A percentile compares a stretch with the other conserved stretches of the same genome.
Conservation (phyloP, 805 yeast genomes). For the Blastobotrys mokoenaii region DNA sequence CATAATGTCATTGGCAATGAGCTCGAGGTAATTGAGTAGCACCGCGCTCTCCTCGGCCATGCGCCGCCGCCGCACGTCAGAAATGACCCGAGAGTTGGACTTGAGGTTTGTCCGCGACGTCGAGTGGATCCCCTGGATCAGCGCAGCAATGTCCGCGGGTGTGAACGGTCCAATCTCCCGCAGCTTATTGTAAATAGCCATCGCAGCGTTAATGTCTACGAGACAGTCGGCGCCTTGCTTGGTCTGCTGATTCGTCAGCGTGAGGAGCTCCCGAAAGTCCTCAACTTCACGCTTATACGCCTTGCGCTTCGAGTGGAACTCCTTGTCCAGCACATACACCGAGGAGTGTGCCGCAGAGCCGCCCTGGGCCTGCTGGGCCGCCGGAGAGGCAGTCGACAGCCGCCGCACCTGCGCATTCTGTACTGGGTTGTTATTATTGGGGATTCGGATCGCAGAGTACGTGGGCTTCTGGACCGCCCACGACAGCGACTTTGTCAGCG, state of each 20-base stretch:
- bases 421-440: too few species aligned
- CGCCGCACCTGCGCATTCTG: too few species aligned
- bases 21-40: slow-evolving; percentile 11
- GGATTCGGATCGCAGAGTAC: too few species aligned
- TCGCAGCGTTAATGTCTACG: slow-evolving; percentile 15
- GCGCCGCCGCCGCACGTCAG: slow-evolving; percentile 8
- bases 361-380: too few species aligned
- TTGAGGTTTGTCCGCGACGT: slow-evolving; percentile 12
- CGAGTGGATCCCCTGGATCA: slow-evolving; percentile 18
- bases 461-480: too few species aligned
- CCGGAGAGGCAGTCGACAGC: too few species aligned
- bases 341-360: neutral
- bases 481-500: too few species aligned
- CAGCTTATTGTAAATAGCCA: slow-evolving; percentile 15
- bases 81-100: slow-evolving; percentile 9
- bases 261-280: slow-evolving; percentile 12
- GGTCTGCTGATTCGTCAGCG: slow-evolving; percentile 15
- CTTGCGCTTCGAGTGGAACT: slow-evolving; percentile 2
- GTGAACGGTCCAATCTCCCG: slow-evolving; percentile 9
- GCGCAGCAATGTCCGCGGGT: slow-evolving; percentile 10
- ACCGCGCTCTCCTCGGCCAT: slow-evolving; percentile 2
- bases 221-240: slow-evolving; percentile 7
- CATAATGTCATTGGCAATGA: slow-evolving; percentile 13
- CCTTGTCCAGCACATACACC: neutral
- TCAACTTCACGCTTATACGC: slow-evolving; percentile 8